phyloP scores from a whole-genome alignment of 805 yeast genomes.

The Spencermartinsiella europaea region DNA sequence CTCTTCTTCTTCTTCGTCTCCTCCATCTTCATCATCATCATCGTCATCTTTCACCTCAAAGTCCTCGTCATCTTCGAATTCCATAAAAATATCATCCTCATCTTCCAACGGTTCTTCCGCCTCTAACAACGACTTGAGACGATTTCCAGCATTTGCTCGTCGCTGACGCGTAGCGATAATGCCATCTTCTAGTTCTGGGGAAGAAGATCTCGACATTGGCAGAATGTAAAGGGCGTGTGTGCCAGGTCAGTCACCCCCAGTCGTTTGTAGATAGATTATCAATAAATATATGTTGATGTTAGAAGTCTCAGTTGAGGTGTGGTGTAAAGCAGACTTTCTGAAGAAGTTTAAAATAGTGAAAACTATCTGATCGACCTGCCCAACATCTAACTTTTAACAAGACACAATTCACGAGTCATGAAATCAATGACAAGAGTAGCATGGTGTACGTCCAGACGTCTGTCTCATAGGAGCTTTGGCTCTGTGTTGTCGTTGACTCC shows the following conservation, averaged over 20 bases:
- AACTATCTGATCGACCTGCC: too few relatives aligned
- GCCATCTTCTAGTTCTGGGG: constrained; percentile 39
- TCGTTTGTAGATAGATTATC: not conserved
- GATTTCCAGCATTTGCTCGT: constrained; percentile 86
- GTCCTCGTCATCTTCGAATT: constrained; percentile 40
- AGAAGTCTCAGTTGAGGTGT: too few relatives aligned
- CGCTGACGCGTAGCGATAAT: constrained; percentile 70
- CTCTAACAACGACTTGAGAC: constrained; percentile 66
- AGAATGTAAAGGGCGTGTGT: too few relatives aligned
- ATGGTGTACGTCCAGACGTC: too few relatives aligned
- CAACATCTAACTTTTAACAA: too few relatives aligned
- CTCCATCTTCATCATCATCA: constrained; percentile 22
- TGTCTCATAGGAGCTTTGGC: too few relatives aligned
- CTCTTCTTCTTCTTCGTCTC: constrained; percentile 23
- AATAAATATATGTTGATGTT: not conserved
- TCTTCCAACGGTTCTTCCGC: constrained; percentile 57
- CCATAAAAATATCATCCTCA: constrained; percentile 52
- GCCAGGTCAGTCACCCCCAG: not conserved
- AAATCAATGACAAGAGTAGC: too few relatives aligned
- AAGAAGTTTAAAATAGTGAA: too few relatives aligned
- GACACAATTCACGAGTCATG: too few relatives aligned
- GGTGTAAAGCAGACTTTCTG: too few relatives aligned
- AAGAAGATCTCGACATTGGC: constrained; percentile 2
- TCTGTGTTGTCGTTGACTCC: too few relatives aligned
- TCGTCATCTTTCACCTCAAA: constrained; percentile 28